phyloP scores from a whole-genome alignment of 306 rosid genomes.

The Citrullus colocynthis region DNA sequence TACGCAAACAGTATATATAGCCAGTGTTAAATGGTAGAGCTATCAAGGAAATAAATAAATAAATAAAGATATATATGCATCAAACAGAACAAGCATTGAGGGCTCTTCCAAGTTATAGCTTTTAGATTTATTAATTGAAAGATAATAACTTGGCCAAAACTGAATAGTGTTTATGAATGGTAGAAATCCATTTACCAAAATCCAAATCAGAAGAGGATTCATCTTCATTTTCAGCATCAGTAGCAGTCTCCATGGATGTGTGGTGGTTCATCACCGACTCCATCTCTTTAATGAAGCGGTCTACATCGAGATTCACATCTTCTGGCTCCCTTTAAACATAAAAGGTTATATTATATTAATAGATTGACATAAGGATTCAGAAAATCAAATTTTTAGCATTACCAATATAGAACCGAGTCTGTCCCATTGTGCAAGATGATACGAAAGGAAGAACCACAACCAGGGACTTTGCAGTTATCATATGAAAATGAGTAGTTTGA shows the following conservation, averaged over 20 bases:
- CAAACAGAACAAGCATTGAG: neutral
- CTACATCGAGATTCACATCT: slow-evolving; percentile 72
- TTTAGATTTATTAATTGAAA: neutral
- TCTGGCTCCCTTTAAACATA: slow-evolving; percentile 39
- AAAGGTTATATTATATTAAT: slow-evolving; percentile 5
- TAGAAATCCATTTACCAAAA: slow-evolving; percentile 38
- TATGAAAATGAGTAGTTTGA: neutral
- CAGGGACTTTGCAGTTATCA: neutral
- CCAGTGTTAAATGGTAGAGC: neutral
- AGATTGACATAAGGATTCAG: neutral
- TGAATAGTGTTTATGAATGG: neutral
- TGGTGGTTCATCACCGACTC: slow-evolving; percentile 58
- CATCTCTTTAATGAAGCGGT: slow-evolving; percentile 58
- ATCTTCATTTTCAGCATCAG: slow-evolving; percentile 39
- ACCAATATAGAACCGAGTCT: neutral
- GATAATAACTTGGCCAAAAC: neutral
- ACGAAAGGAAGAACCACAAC: neutral
- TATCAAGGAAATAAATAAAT: neutral
- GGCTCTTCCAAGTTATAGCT: neutral
- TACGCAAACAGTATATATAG: neutral
- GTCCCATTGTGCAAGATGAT: neutral
- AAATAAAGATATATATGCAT: neutral
- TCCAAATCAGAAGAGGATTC: slow-evolving; percentile 71
- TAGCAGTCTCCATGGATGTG: slow-evolving; percentile 26
- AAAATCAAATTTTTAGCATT: neutral